Evolutionary conservation across 495 filamentous ascomycete genomes (phyloP).

Genomic region (Hypoxylon crocopeplum): DNA sequence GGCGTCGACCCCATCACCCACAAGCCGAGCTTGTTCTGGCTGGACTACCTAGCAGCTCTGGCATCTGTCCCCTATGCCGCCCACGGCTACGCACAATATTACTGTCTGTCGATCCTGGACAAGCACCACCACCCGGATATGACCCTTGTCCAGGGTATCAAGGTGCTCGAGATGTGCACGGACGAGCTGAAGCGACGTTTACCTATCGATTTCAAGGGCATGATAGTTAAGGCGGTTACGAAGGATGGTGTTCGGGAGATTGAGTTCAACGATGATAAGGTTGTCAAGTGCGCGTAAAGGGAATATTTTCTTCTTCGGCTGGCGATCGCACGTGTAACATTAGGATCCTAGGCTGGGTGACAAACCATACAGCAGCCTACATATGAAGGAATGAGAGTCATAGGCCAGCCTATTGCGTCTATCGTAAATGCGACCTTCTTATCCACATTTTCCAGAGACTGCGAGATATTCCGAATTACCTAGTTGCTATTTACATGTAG

Average conservation of each 20-base stretch:
- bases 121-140: slow-evolving; percentile 98
- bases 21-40: slow-evolving; percentile 92
- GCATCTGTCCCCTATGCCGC: slow-evolving; percentile 93
- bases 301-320: slow-evolving; percentile 1
- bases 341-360: slow-evolving; percentile 23
- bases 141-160: slow-evolving; percentile 81
- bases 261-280: slow-evolving; percentile 79
- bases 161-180: slow-evolving; percentile 90
- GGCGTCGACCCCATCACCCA: slow-evolving; percentile 87
- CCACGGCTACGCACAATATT: slow-evolving; percentile 98
- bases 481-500: no score
- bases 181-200: slow-evolving; percentile 95
- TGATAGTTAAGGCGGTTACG: slow-evolving; percentile 89
- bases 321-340: slow-evolving; percentile 35
- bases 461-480: no score
- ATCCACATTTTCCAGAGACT: no score
- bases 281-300: slow-evolving; percentile 68
- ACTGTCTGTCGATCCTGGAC: slow-evolving; percentile 93
- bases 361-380: slow-evolving; percentile 22
- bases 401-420: slow-evolving; percentile 12
- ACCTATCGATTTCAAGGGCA: slow-evolving; percentile 98
- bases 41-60: slow-evolving; percentile 92
- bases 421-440: slow-evolving; percentile 3
- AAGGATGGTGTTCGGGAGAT: slow-evolving; percentile 87
- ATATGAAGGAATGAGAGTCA: slow-evolving; percentile 23